Percentiles rank a stretch among this genome's conserved stretches.
Conservation (phyloP, 768 basidiomycete species). For the Tulasnella sp. region DNA sequence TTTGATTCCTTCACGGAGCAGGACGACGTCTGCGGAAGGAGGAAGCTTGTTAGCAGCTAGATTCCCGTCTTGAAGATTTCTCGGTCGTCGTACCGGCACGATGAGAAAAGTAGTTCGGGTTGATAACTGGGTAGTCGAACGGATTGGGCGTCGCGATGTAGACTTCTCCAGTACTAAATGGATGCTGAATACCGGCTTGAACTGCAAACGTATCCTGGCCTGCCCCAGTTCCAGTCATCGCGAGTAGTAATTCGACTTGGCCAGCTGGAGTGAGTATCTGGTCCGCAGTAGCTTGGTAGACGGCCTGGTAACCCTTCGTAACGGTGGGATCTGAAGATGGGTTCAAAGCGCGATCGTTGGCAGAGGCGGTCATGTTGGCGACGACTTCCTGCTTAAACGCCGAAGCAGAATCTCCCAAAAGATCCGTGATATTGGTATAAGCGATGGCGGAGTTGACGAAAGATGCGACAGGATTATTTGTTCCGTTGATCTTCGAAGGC, state of each 20-base stretch:
- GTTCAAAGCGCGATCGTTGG: conserved; percentile 46
- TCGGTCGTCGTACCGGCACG: conserved; percentile 48
- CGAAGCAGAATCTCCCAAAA: conserved; percentile 47
- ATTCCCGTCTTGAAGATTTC: not conserved
- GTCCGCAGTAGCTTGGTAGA: conserved; percentile 53
- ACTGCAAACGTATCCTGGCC: conserved; percentile 50
- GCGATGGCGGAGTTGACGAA: conserved; percentile 67
- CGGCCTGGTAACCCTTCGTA: conserved; percentile 58
- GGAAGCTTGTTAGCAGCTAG: not conserved
- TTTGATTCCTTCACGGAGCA: conserved; percentile 64
- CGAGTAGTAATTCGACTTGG: conserved; percentile 61
- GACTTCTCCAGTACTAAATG: conserved; percentile 63
- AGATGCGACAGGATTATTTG: conserved; percentile 49
- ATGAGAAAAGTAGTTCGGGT: conserved; percentile 67
- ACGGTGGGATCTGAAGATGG: conserved; percentile 53
- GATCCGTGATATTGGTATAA: conserved; percentile 57
- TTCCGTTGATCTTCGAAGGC: not conserved
- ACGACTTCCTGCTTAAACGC: conserved; percentile 46
- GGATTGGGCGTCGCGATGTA: conserved; percentile 62
- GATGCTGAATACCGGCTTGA: conserved; percentile 69
- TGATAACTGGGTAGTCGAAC: conserved; percentile 64
- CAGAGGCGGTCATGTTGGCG: conserved; percentile 44
- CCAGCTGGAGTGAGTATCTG: conserved; percentile 52
- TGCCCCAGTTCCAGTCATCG: conserved; percentile 46
- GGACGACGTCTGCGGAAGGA: conserved; percentile 47